These are phyloP conservation scores for Cytospora piceae DNA, from an alignment of 2,329 filamentous ascomycete species.

Conservation along the genomic window DNA sequence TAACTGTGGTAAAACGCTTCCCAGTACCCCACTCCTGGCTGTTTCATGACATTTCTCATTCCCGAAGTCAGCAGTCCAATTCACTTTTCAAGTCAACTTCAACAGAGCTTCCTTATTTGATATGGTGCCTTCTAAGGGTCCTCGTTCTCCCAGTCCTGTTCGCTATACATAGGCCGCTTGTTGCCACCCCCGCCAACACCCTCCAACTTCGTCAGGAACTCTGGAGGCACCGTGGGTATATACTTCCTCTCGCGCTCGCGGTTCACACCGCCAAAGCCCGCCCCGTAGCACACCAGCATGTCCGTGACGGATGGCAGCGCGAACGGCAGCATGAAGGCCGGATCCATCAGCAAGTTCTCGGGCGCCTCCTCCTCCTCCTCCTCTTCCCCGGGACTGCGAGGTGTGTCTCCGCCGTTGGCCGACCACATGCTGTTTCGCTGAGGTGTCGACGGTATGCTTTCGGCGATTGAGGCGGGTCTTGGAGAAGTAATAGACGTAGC, in stretches of 20 bases:
- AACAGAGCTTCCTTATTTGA: constrained; percentile 18
- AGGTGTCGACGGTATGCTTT: constrained; percentile 51
- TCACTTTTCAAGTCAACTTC: constrained; percentile 5
- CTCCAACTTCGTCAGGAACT: constrained; percentile 89
- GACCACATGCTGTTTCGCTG: constrained; percentile 40
- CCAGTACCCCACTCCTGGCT: neutral
- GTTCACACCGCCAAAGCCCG: constrained; percentile 91
- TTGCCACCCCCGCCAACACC: constrained; percentile 48
- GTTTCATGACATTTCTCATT: neutral
- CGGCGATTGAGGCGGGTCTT: constrained; percentile 40
- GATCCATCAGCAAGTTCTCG: constrained; percentile 80
- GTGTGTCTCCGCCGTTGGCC: constrained; percentile 41
- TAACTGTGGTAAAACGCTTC: neutral
- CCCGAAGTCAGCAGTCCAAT: too few species aligned
- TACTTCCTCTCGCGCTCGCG: constrained; percentile 92
- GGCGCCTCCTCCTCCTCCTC: constrained; percentile 72
- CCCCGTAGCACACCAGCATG: constrained; percentile 94
- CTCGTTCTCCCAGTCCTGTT: constrained; percentile 70
- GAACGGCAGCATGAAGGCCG: constrained; percentile 91
- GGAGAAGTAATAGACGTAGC: constrained; percentile 42
- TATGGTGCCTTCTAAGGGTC: constrained; percentile 49
- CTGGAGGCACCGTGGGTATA: constrained; percentile 90
- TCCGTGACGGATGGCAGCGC: constrained; percentile 94
- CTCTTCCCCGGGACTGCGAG: constrained; percentile 47
- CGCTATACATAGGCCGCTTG: constrained; percentile 61